Evolutionary conservation across 192 early-diverging fungal genomes (phyloP), one percentile per base, ranked within the genome.

Genomic region (Coemansia furcata): DNA sequence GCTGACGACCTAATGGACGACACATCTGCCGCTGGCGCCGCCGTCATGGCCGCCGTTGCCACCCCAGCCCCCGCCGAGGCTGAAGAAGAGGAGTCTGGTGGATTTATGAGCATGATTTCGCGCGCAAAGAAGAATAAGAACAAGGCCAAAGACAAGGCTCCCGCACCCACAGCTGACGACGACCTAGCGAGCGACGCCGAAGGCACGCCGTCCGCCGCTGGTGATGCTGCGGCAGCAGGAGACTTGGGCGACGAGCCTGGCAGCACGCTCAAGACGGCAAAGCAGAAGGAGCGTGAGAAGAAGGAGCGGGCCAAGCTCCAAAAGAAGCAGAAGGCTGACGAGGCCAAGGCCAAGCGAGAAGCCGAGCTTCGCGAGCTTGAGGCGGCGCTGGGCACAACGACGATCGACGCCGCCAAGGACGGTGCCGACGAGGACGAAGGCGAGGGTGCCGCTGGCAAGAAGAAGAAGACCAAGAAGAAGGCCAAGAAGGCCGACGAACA

Each of bases 401-500:
- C 62, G 32, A 71, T 77, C 11, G 77, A 69, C 32, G 71, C 37
- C 3, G 58, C 7, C 36, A 39, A 74, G 17, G 58, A 67, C 0
- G 63, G 63, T 21, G 39, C 65, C 19, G 63, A 39, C 1, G 63
- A 65, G 62, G 59, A 64, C 10, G 66, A 43, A 30, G 68, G 58
- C 11, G 71, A 54, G 29, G 55, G 38, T 9, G 38, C 10, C 9
- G 10, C 61, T 19, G 77, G 77, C 19, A 84, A 84, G 37, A 84
- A 84, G 81, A 86, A 85, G 52, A 84, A 79, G 54, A 85, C 85
- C 46, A 84, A 87, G 65, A 80, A 74, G 60, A 86, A 86, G 68
- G 80, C 76, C 43, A 85, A 86, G 67, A 87, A 86, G 71, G 80
- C 67, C 37, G 82, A 74, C 61, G 67, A 85, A 72, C 40, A 73